Base-by-base conservation (phyloP, 2,329 filamentous ascomycete species). In the Aspergillus ochraceoroseus region DNA sequence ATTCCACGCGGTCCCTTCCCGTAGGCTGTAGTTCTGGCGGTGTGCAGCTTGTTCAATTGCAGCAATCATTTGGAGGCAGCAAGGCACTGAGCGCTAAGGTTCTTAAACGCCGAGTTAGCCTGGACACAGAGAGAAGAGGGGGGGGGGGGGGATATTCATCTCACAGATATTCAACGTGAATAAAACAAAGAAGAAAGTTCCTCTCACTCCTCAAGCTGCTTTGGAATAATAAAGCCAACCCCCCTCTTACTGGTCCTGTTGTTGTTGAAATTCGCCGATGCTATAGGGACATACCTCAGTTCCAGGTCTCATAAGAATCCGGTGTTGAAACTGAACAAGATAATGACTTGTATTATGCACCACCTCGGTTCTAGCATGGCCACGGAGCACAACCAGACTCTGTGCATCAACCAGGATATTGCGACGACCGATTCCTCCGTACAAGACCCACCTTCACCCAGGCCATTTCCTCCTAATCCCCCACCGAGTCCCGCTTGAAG, bases 391-490 rank as follows among this genome's bases (percentile, higher is more conserved):
- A 37, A 13, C n/a, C 29, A 17, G 13, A 35, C n/a, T 7, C n/a
- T 17, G 5, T 19, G 33, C 9, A 14, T 18, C 26, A 33, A 18
- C 32, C 28, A 23, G 18, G 33, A 26, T 13, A 32, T 34, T 29
- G 27, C 33, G 9, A 30, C 35, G 20, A 20, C 25, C 22, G 20
- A 39, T 9, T 38, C 30, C 26, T 52, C 47, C 2, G 49, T 51
- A 8, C 45, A 54, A 35, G 51, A 54, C 37, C 57, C 59, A 17
- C 53, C 56, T 22, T 60, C 59, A 20, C 58, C 59, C 5, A 48
- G 56, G 11, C 64, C 64, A 27, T 61, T 57, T 14, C 64, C 64
- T 32, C 60, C 63, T 12, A 65, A 66, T 42, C 64, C 64, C 14
- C 64, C 64, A 26, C 64, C 64, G 29, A 66, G 64, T 41, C 64